phyloP scores from a whole-genome alignment of 306 rosid species.

The Erythrophleum fordii region DNA sequence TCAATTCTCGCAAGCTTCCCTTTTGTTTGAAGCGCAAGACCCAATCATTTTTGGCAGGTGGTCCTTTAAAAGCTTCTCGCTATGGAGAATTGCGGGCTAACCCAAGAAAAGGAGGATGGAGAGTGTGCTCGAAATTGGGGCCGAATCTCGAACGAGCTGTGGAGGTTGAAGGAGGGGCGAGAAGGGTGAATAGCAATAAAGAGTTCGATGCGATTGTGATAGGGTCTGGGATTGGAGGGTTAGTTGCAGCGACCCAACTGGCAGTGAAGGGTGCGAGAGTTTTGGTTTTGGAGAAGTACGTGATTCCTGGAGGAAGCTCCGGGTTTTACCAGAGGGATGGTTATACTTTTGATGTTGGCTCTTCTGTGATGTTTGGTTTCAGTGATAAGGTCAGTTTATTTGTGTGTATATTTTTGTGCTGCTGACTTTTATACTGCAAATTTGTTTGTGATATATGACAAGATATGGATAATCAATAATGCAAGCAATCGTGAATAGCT shows the following conservation, averaged over 20 bases:
- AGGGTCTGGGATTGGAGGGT: conserved; percentile 96
- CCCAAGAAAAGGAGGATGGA: conserved; percentile 33
- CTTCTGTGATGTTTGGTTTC: conserved; percentile 99
- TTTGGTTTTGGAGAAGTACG: conserved; percentile 92
- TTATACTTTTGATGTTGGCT: conserved; percentile 93
- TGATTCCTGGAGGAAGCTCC: conserved; percentile 98
- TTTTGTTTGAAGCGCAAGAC: neutral
- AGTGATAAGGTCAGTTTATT: conserved; percentile 76
- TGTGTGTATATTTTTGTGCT: conserved; percentile 13
- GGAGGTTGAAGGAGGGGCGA: conserved; percentile 48
- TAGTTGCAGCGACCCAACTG: conserved; percentile 90
- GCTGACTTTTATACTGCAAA: neutral
- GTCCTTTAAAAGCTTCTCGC: neutral
- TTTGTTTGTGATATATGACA: conserved; percentile 17
- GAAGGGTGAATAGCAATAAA: conserved; percentile 29
- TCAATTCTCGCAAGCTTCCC: conserved; percentile 1
- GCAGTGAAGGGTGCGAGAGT: conserved; percentile 95
- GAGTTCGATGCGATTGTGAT: conserved; percentile 85
- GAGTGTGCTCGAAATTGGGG: conserved; percentile 47
- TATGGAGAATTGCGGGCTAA: conserved; percentile 18
- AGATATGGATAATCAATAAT: conserved; percentile 4
- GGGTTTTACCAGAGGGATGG: conserved; percentile 89
- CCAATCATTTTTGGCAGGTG: neutral
- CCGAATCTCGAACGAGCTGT: conserved; percentile 46
- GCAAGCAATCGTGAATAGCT: conserved; percentile 3